phyloP scores from a whole-genome alignment of 1,139 yeast species.

The Torulaspora pretoriensis region DNA sequence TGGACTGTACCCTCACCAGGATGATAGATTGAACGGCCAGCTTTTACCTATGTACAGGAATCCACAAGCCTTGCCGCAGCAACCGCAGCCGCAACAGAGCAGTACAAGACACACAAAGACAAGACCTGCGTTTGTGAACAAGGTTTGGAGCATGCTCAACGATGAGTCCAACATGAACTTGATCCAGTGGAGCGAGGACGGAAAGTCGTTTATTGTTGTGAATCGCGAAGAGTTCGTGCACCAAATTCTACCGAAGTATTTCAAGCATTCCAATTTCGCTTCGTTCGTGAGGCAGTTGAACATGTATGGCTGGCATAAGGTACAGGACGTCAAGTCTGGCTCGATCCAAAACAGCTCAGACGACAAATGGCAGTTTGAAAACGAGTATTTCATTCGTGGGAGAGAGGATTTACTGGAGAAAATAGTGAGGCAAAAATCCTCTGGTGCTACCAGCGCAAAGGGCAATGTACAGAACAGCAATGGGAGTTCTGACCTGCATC shows the following conservation, averaged over 20 bases:
- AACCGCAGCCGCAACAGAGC: slow-evolving; percentile 4
- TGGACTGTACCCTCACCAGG: slow-evolving; percentile 13
- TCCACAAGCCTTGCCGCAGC: slow-evolving; percentile 11
- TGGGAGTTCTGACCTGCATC: slow-evolving; percentile 11
- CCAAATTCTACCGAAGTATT: slow-evolving; percentile 79
- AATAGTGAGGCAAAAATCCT: slow-evolving; percentile 49
- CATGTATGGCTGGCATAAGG: slow-evolving; percentile 96
- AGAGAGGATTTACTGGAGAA: slow-evolving; percentile 71
- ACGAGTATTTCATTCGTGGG: slow-evolving; percentile 70
- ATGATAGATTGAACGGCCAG: slow-evolving; percentile 11
- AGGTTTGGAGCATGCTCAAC: slow-evolving; percentile 93
- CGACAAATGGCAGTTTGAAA: slow-evolving; percentile 66
- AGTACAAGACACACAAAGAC: slow-evolving; percentile 33
- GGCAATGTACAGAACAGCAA: slow-evolving; percentile 18
- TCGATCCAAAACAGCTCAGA: slow-evolving; percentile 35
- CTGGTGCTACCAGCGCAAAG: slow-evolving; percentile 15
- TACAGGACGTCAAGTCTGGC: slow-evolving; percentile 48
- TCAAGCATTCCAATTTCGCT: slow-evolving; percentile 91
- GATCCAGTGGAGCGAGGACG: slow-evolving; percentile 83
- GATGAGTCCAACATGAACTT: slow-evolving; percentile 64
- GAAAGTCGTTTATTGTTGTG: slow-evolving; percentile 76
- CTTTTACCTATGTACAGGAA: slow-evolving; percentile 14
- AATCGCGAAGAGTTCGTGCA: slow-evolving; percentile 87
- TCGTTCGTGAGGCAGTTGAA: slow-evolving; percentile 91
- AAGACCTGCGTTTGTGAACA: slow-evolving; percentile 85